These are phyloP conservation scores for Nannochloris sp. DNA, from an alignment of 139 green algal species.

Conservation along the genomic window DNA sequence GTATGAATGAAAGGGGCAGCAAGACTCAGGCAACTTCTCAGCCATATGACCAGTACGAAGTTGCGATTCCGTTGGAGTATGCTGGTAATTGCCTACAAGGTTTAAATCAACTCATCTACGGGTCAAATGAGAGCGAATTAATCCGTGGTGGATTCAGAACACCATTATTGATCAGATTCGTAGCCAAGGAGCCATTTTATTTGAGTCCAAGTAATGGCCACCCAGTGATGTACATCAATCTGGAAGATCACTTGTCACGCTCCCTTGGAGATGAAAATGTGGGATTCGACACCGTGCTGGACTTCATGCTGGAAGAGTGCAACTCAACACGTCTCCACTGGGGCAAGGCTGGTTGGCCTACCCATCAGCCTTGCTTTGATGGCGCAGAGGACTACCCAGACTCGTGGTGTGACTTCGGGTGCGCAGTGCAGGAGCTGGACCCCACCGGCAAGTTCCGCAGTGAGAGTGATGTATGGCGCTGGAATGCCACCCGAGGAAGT, in stretches of 20 bases:
- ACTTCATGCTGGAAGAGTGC: slow-evolving; percentile 37
- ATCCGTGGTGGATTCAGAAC: slow-evolving; percentile 35
- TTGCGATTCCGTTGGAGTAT: slow-evolving; percentile 39
- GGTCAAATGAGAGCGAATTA: not conserved
- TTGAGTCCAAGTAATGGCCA: slow-evolving; percentile 38
- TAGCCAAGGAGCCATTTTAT: slow-evolving; percentile 45
- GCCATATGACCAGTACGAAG: slow-evolving; percentile 62
- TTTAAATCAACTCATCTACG: slow-evolving; percentile 32
- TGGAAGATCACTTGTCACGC: slow-evolving; percentile 61
- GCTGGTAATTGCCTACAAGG: slow-evolving; percentile 44
- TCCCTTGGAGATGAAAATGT: slow-evolving; percentile 17
- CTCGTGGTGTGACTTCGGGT: slow-evolving; percentile 80
- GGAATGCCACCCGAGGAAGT: slow-evolving; percentile 31
- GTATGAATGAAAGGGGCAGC: slow-evolving; percentile 18
- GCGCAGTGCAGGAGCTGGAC: slow-evolving; percentile 58
- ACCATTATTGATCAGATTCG: slow-evolving; percentile 40
- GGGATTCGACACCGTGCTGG: slow-evolving; percentile 22
- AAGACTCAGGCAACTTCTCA: slow-evolving; percentile 14
- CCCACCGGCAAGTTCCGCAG: slow-evolving; percentile 58
- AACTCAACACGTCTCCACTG: slow-evolving; percentile 64
- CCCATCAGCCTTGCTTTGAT: slow-evolving; percentile 42
- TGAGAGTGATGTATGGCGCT: slow-evolving; percentile 45
- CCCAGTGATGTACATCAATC: slow-evolving; percentile 67
- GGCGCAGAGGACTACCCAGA: slow-evolving; percentile 41
- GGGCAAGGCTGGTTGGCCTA: slow-evolving; percentile 56